Conservation (phyloP, 176 grass and related monocot species). For the Hordeum vulgare region DNA sequence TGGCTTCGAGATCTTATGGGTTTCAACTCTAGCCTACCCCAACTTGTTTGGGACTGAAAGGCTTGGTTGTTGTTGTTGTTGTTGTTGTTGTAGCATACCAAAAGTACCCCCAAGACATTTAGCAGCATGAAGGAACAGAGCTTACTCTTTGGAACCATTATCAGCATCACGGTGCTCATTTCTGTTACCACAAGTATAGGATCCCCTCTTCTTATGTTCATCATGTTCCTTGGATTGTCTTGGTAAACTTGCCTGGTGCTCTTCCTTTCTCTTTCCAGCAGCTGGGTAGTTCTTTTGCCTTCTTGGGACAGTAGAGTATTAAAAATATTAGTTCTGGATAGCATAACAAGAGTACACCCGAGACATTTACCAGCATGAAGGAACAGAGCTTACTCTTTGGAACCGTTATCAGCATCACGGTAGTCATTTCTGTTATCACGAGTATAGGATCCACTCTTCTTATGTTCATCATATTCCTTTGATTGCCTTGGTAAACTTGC, state of each 20-base stretch:
- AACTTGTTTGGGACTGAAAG: no score
- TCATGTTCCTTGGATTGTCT: conserved; percentile 27
- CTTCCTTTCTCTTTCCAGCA: conserved; percentile 49
- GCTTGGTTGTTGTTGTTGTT: no score
- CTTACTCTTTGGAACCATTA: no score
- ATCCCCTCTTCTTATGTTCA: conserved; percentile 22
- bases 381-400: conserved; percentile 41
- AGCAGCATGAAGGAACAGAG: no score
- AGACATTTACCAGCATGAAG: not conserved
- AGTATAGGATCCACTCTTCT: conserved; percentile 29
- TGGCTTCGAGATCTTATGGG: no score
- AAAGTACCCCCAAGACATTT: no score
- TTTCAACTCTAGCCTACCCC: no score
- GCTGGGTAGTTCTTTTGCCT: conserved; percentile 43
- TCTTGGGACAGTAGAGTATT: conserved; percentile 58
- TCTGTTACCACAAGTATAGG: conserved; percentile 32
- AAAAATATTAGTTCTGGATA: no score
- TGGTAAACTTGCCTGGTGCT: conserved; percentile 17
- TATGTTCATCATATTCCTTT: conserved; percentile 28
- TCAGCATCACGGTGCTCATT: conserved; percentile 19
- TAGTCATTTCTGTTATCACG: conserved; percentile 27
- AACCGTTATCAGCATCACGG: conserved; percentile 25
- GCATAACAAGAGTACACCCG: not conserved
- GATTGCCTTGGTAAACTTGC: conserved; percentile 28
- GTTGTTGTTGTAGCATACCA: no score